Percentiles rank a stretch among this genome's conserved stretches.
Conservation (phyloP, 108 stramenopile genomes). For the Thalassiosira profunda region DNA sequence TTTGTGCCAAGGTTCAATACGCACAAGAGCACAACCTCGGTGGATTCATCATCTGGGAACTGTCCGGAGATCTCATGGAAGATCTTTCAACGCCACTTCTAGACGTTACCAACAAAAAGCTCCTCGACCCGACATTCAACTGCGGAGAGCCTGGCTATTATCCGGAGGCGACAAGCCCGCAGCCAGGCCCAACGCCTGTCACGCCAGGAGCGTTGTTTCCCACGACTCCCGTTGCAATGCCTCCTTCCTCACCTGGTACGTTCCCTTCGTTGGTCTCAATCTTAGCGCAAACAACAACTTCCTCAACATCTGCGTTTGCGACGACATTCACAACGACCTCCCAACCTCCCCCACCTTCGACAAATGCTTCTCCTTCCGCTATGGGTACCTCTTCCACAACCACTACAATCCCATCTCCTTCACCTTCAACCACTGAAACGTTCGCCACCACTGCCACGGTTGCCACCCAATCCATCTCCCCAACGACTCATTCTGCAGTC, state of each 20-base stretch:
- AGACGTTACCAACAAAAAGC: conserved; percentile 7
- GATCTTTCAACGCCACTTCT: conserved; percentile 4
- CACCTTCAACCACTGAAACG: too few species aligned
- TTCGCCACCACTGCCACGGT: too few species aligned
- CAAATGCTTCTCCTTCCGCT: too few species aligned
- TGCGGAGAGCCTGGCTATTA: neutral
- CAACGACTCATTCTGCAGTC: too few species aligned
- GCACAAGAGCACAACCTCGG: conserved; percentile 23
- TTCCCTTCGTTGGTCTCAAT: neutral
- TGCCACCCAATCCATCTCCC: too few species aligned
- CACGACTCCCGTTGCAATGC: neutral
- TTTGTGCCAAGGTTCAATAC: conserved; percentile 38
- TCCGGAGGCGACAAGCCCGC: neutral
- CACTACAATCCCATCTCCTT: too few species aligned
- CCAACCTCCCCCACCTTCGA: too few species aligned
- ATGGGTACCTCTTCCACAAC: too few species aligned
- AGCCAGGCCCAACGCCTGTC: neutral
- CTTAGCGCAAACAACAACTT: too few species aligned
- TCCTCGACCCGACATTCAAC: neutral
- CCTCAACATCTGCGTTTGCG: neutral
- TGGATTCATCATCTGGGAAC: conserved; percentile 23
- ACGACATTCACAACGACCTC: too few species aligned
- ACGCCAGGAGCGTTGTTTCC: neutral
- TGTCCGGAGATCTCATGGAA: conserved; percentile 5
- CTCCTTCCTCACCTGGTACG: neutral